Base-by-base conservation (phyloP, 352 stramenopile species). In the Globisporangium parvum region DNA sequence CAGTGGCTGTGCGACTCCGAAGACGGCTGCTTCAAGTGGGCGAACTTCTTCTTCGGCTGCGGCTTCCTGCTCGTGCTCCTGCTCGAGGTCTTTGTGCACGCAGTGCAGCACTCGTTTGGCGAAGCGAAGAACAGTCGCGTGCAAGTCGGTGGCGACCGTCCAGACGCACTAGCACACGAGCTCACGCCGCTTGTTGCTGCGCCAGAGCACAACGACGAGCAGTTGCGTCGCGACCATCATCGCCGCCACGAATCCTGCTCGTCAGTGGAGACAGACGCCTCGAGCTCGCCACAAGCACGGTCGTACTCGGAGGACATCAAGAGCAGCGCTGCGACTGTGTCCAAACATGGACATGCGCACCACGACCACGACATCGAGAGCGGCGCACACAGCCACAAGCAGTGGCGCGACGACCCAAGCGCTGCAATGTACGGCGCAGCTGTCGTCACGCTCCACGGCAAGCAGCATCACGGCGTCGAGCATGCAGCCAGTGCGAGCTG, bases 31-130 rank as follows among this genome's bases (percentile, higher is more conserved):
- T 85, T 93, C 51, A 71, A 81, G 58, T 85, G 80, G 64, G 75
- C 80, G 47, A 87, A 89, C 69, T 87, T 91, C 57, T 89, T 93
- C 53, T 93, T 88, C 53, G 79, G 71, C 35, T 59, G 73, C 45
- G 83, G 83, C 42, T 93, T 93, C 51, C 62, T 91, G 41, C 52
- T 88, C 50, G 74, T 93, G 28, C 60, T 93, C 58, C 52, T 93
- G 14, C 60, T 93, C 20, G 83, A 93, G 45, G 77, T 88, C 12
- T 50, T 84, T 47, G 83, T 80, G 6, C 80, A 91, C 53, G 45
- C 76, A 10, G 55, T 88, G 45, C 77, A 91, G 53, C 71, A 70
- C 23, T 37, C 59, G 53, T 56, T 86, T 58, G 59, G 63, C 18
- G 53, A 71, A 15, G 59, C 63, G 20, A 57, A 68, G 24, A 57